Evolutionary conservation across 371 early-diverging fungal genomes (phyloP).

Genomic region (Rhizopus stolonifer): DNA sequence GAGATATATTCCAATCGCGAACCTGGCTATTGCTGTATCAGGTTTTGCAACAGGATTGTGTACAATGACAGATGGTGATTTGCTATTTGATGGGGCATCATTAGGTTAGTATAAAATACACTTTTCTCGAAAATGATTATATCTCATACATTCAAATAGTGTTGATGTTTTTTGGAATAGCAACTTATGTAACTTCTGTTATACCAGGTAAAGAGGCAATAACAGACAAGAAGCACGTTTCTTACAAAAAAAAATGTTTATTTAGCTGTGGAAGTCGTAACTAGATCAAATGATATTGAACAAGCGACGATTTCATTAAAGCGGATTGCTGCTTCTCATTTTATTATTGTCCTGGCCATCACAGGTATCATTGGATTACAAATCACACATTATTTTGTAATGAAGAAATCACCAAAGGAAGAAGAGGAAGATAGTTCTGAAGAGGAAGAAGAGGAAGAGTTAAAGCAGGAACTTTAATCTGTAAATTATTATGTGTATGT

Average conservation of each 20-base stretch:
- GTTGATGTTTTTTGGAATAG: conserved; percentile 40
- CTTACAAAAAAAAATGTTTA: not conserved
- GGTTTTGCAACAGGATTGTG: conserved; percentile 46
- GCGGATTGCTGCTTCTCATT: conserved; percentile 49
- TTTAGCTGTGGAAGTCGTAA: not conserved
- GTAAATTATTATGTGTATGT: too few relatives aligned
- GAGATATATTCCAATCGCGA: conserved; percentile 43
- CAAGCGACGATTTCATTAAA: conserved; percentile 21
- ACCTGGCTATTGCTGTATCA: conserved; percentile 40
- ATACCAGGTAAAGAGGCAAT: conserved; percentile 45
- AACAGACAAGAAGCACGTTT: not conserved
- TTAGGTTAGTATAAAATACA: conserved; percentile 31
- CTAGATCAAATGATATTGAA: conserved; percentile 1
- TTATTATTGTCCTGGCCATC: conserved; percentile 44
- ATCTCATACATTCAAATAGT: conserved; percentile 25
- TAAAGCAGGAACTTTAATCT: too few relatives aligned
- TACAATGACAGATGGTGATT: conserved; percentile 38
- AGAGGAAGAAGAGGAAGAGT: conserved; percentile 7
- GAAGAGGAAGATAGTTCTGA: not conserved
- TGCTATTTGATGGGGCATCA: conserved; percentile 51
- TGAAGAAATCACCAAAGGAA: conserved; percentile 17
- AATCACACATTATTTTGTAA: conserved; percentile 44
- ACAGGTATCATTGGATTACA: conserved; percentile 52
- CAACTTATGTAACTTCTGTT: conserved; percentile 41
- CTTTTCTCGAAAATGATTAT: too few relatives aligned